phyloP scores from a whole-genome alignment of 1,284 basidiomycete species.

The Leccinum huronense region DNA sequence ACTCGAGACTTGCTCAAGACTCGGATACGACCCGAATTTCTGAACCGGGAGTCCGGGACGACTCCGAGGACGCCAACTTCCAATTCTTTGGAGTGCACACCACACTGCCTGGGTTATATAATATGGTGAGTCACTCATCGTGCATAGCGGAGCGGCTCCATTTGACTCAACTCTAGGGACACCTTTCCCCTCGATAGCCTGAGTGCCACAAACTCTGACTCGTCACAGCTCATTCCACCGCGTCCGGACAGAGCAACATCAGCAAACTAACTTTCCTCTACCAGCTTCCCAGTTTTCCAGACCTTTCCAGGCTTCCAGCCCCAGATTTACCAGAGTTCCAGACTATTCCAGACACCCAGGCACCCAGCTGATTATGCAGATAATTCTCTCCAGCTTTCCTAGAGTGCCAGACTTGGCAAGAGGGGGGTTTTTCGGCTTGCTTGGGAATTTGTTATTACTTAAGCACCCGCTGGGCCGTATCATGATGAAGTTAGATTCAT shows the following conservation, averaged over 20 bases:
- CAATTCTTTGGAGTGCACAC: constrained; percentile 93
- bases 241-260: constrained; percentile 49
- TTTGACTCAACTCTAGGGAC: constrained; percentile 45
- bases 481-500: too few species aligned
- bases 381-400: not conserved
- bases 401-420: not conserved
- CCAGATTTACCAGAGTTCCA: not conserved
- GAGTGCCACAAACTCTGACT: constrained; percentile 39
- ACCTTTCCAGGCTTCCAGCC: not conserved
- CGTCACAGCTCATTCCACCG: constrained; percentile 59
- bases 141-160: not conserved
- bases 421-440: too few species aligned
- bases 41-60: too few species aligned
- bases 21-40: too few species aligned
- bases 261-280: not conserved
- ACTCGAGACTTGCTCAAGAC: too few species aligned
- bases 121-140: constrained; percentile 53
- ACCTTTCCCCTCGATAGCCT: constrained; percentile 54
- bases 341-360: not conserved
- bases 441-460: too few species aligned
- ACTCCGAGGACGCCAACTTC: constrained; percentile 64
- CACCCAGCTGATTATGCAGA: not conserved
- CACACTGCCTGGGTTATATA: constrained; percentile 71
- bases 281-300: not conserved
- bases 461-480: too few species aligned